phyloP scores from a whole-genome alignment of 495 filamentous ascomycete species.

The Hypoxylon lenormandii region DNA sequence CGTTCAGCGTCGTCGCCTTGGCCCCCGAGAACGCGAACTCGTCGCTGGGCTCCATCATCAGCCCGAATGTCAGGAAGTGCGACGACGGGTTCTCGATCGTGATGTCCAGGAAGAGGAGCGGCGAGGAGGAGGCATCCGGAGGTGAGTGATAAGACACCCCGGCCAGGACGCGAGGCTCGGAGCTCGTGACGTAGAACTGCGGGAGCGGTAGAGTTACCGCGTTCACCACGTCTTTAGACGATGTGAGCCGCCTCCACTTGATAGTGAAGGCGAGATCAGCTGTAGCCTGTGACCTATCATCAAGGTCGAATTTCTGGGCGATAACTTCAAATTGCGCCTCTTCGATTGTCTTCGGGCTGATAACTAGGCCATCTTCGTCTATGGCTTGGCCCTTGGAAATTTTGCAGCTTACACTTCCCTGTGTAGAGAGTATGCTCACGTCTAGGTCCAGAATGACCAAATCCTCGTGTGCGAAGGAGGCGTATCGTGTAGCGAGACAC shows the following conservation, averaged over 20 bases:
- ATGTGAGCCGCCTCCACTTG: conserved; percentile 73
- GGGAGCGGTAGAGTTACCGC: conserved; percentile 76
- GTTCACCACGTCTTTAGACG: conserved; percentile 58
- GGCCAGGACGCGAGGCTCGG: conserved; percentile 88
- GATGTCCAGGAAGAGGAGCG: conserved; percentile 65
- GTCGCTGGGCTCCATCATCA: conserved; percentile 91
- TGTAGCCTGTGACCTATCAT: conserved; percentile 77
- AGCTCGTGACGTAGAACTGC: conserved; percentile 78
- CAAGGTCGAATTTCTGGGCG: conserved; percentile 77
- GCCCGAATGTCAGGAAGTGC: conserved; percentile 90
- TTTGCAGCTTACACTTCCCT: conserved; percentile 62
- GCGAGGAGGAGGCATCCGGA: conserved; percentile 25
- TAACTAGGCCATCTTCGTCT: conserved; percentile 50
- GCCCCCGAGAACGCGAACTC: conserved; percentile 92
- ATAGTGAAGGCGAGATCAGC: conserved; percentile 82
- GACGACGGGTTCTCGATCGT: conserved; percentile 92
- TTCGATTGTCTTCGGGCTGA: conserved; percentile 73
- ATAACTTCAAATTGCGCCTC: conserved; percentile 77
- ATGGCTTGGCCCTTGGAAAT: conserved; percentile 50
- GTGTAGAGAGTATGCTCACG: conserved; percentile 65
- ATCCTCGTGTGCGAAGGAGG: conserved; percentile 78
- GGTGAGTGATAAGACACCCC: conserved; percentile 62
- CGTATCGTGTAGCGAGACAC: conserved; percentile 76
- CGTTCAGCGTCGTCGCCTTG: conserved; percentile 75
- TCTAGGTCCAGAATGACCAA: conserved; percentile 74